Evolutionary conservation across 148 eudicot species (phyloP).

Genomic region (Dianthus caryophyllus): DNA sequence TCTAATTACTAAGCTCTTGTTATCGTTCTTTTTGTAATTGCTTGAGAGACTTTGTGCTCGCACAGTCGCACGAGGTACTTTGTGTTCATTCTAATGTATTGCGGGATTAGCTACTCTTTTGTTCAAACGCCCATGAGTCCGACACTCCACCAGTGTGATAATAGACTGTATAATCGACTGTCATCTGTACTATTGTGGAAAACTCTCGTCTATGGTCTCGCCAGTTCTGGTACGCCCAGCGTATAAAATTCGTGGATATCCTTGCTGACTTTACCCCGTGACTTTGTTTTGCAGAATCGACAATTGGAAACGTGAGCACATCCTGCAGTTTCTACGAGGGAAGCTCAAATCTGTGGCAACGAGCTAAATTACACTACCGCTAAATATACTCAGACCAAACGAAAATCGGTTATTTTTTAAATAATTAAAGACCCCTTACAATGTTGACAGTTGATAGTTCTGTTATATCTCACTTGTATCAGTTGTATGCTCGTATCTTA

Average conservation of each 20-base stretch:
- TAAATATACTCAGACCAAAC: background rate
- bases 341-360: conserved; percentile 51
- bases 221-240: no score
- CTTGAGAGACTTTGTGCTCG: background rate
- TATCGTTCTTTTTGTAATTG: background rate
- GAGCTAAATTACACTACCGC: conserved; percentile 22
- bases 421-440: background rate
- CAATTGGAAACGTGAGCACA: conserved; percentile 95
- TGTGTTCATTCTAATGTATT: no score
- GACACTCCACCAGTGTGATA: no score
- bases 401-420: background rate
- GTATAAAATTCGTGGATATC: background rate
- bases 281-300: conserved; percentile 51
- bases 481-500: background rate
- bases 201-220: background rate
- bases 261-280: no score
- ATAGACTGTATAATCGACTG: no score
- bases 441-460: background rate
- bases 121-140: no score
- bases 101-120: no score
- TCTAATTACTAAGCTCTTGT: background rate
- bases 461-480: background rate
- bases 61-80: no score
- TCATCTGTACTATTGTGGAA: no score
- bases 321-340: conserved; percentile 65